phyloP scores from a whole-genome alignment of 2,329 filamentous ascomycete species.

The Colletotrichum simmondsii region DNA sequence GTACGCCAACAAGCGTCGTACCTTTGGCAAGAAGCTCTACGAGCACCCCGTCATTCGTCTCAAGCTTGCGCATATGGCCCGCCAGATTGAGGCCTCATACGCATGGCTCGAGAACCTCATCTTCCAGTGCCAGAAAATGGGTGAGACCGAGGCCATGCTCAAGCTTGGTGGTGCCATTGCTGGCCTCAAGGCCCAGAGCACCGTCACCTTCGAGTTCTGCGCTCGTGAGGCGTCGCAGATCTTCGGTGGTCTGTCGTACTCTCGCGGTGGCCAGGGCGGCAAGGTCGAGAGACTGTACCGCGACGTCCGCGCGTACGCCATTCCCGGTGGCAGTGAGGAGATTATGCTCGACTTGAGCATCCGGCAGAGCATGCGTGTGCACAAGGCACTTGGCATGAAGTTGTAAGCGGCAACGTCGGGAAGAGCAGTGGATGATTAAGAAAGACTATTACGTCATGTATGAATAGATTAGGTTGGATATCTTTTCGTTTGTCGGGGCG shows the following conservation, averaged over 20 bases:
- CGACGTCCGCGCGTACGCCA: constrained; percentile 95
- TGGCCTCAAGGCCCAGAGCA: constrained; percentile 91
- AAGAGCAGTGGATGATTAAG: not conserved
- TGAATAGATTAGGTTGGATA: constrained; percentile 28
- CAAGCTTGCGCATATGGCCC: constrained; percentile 98
- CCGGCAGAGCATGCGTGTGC: constrained; percentile 87
- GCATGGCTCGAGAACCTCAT: constrained; percentile 97
- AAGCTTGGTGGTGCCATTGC: constrained; percentile 95
- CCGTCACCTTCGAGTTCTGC: constrained; percentile 96
- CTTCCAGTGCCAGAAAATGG: constrained; percentile 93
- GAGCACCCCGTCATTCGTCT: constrained; percentile 97
- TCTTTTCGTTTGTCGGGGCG: constrained; percentile 27
- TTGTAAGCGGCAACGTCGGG: constrained; percentile 62
- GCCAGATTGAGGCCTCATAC: constrained; percentile 97
- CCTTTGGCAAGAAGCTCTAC: constrained; percentile 96
- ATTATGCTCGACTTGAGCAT: constrained; percentile 99
- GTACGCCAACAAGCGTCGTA: constrained; percentile 96
- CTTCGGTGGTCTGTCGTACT: constrained; percentile 94
- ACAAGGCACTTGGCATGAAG: constrained; percentile 95
- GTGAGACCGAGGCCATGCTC: constrained; percentile 94
- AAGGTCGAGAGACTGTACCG: constrained; percentile 96
- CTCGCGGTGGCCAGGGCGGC: constrained; percentile 90
- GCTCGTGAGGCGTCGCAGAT: constrained; percentile 97
- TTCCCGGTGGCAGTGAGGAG: constrained; percentile 95
- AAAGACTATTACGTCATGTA: constrained; percentile 29